These are phyloP conservation scores for Populus hybrid DNA, from an alignment of 441 rosid species.

Conservation along the genomic window DNA sequence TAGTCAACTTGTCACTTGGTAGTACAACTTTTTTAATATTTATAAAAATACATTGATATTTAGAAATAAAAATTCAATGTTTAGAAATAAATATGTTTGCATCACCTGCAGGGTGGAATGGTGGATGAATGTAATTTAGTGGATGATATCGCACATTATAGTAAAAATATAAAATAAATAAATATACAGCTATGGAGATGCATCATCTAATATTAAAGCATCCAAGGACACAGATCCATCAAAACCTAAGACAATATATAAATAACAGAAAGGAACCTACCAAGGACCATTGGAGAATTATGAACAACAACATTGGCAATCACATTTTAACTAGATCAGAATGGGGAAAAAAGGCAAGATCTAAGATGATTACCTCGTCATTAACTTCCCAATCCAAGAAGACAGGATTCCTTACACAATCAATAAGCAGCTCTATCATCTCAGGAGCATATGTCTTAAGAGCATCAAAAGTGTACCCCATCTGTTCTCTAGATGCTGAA, in stretches of 20 bases:
- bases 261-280: background rate
- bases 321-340: background rate
- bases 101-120: background rate
- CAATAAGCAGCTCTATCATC: slow-evolving; percentile 88
- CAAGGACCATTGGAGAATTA: background rate
- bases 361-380: slow-evolving; percentile 59
- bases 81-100: background rate
- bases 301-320: background rate
- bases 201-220: background rate
- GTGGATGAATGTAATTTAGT: background rate
- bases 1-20: background rate
- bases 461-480: slow-evolving; percentile 86
- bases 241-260: background rate
- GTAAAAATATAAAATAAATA: background rate
- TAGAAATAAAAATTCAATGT: background rate
- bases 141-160: background rate
- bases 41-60: too few species aligned
- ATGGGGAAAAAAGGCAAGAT: background rate
- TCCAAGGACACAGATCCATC: background rate
- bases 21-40: background rate
- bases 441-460: slow-evolving; percentile 80
- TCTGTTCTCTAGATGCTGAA: slow-evolving; percentile 88
- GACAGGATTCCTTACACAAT: slow-evolving; percentile 78
- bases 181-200: background rate
- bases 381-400: slow-evolving; percentile 94